Evolutionary conservation across 1,139 yeast genomes (phyloP), one percentile per base, ranked within the genome.

Genomic region (Saccharomyces hybrid): DNA sequence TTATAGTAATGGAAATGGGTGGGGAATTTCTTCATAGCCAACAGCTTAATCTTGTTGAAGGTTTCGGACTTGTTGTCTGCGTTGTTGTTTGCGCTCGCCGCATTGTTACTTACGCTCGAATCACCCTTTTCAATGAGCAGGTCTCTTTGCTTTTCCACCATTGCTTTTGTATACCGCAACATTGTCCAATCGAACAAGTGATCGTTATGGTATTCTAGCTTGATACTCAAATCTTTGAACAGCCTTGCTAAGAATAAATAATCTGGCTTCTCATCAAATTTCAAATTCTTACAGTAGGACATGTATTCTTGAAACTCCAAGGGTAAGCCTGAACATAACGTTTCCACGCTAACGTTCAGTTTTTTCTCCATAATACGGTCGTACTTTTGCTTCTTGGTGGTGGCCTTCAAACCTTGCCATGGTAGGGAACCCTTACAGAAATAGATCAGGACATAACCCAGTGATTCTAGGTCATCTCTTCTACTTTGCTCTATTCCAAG

Each of bases 101-200:
- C 29, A 56, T 54, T 42, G 53, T 58, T 29, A 56, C 52, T 46
- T 53, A 47, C 49, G 46, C 31, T 29, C 48, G 54, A 38, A 25
- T 41, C 49, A 54, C 41, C 57, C 55, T 52, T 59, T 58, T 46
- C 53, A 55, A 57, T 48, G n/a, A 58, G 58, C 14, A 57, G 48
- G 26, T 62, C 67, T 49, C 61, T 65, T 50, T 67, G 72, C 54
- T 67, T 69, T 55, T 70, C 69, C 11, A 67, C 63, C 68, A 69
- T 75, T 68, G 62, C 83, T 78, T 72, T 84, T 82, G 74, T 85
- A 81, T 74, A 85, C 85, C 75, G 88, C 84, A 88, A 86, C 67
- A 91, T 82, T 38, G 98, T 91, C 99, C 99, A 93, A 73, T 93
- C 99, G 73, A 90, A 93, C 26, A 93, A 84, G 72, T 90, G 93